Evolutionary conservation across 192 early-diverging fungal species (phyloP).

Genomic region (Coemansia erecta): DNA sequence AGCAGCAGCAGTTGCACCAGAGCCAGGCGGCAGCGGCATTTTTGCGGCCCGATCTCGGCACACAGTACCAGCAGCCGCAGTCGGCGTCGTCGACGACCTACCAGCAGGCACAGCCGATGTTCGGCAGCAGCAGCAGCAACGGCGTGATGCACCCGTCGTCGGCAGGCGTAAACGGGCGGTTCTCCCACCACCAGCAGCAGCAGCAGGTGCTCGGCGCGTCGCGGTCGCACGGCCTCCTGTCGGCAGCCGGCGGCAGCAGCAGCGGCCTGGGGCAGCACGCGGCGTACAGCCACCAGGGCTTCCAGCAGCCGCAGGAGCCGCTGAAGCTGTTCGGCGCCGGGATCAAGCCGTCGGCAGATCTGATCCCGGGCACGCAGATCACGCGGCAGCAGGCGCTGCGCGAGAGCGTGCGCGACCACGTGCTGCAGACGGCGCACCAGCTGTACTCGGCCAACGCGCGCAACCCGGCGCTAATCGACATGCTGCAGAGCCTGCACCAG

Average conservation of each 20-base stretch:
- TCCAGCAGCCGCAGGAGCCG: background rate
- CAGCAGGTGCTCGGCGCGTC: too few species aligned
- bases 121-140: background rate
- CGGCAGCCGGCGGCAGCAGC: background rate
- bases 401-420: constrained; percentile 53
- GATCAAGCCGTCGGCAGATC: constrained; percentile 6
- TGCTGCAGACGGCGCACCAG: constrained; percentile 61
- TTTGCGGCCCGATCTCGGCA: too few species aligned
- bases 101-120: background rate
- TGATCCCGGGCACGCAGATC: constrained; percentile 46
- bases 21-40: background rate
- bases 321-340: constrained; percentile 2
- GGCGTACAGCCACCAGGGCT: background rate
- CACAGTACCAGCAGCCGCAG: constrained; percentile 16
- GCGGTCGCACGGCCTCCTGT: too few species aligned
- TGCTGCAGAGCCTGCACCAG: constrained; percentile 54
- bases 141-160: background rate
- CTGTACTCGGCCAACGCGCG: constrained; percentile 59
- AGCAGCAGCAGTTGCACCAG: background rate
- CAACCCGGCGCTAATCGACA: constrained; percentile 54
- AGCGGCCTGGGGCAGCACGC: background rate
- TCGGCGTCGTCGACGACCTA: too few species aligned
- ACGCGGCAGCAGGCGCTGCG: constrained; percentile 24
- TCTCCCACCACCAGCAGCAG: too few species aligned
- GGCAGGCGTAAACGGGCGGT: background rate